Percentiles rank a stretch among this genome's conserved stretches.
phyloP scores from a whole-genome alignment of 2,329 filamentous ascomycete genomes.

The Fusarium mundagurra region DNA sequence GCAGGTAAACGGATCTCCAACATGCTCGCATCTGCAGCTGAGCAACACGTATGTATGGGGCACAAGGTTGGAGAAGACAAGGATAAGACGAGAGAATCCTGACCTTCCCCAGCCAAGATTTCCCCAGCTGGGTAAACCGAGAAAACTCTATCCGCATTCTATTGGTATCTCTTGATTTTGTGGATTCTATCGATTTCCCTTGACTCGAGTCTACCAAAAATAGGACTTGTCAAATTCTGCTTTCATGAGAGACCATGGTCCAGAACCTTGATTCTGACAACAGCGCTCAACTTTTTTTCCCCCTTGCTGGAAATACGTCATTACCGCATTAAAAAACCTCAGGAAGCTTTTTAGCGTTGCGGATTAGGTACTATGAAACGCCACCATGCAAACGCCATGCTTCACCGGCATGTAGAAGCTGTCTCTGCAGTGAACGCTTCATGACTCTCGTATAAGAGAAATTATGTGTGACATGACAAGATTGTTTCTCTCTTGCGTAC shows the following conservation, averaged over 20 bases:
- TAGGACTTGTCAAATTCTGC: conserved; percentile 5
- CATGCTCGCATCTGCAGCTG: background rate
- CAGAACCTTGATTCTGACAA: conserved; percentile 29
- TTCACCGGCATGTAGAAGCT: conserved; percentile 32
- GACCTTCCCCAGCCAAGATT: conserved; percentile 10
- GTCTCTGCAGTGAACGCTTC: conserved; percentile 20
- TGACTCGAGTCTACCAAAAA: background rate
- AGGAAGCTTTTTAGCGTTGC: conserved; percentile 24
- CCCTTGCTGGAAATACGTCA: conserved; percentile 35
- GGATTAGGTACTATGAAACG: conserved; percentile 17
- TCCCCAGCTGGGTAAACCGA: conserved; percentile 18
- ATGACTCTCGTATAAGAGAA: conserved; percentile 32
- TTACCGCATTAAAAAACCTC: conserved; percentile 16
- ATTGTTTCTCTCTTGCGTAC: background rate
- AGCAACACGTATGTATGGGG: conserved; percentile 2
- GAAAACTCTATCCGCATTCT: background rate
- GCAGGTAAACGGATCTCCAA: background rate
- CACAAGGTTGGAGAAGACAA: conserved; percentile 20
- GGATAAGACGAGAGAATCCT: conserved; percentile 9
- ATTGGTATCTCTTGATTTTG: conserved; percentile 1
- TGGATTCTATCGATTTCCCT: background rate
- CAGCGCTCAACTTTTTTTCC: background rate
- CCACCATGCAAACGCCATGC: conserved; percentile 27
- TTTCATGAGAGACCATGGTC: conserved; percentile 9
- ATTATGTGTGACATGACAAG: conserved; percentile 14